phyloP scores from a whole-genome alignment of 768 basidiomycete species.

The Guyanaporus albipodus region DNA sequence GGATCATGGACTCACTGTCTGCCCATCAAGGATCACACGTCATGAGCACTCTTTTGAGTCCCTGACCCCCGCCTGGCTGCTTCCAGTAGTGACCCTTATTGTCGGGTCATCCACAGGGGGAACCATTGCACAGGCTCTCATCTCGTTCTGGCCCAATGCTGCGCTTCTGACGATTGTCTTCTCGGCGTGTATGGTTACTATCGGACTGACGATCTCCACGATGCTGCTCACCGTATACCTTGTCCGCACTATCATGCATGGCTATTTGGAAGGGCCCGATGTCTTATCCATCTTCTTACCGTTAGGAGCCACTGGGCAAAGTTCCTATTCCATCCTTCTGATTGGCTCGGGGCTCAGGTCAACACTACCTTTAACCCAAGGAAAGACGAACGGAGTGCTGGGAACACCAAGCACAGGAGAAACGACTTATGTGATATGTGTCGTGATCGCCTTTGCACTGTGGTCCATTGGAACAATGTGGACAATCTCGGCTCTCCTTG shows the following conservation, averaged over 20 bases:
- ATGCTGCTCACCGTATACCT: slow-evolving; percentile 69
- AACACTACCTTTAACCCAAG: slow-evolving; percentile 34
- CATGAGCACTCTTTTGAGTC: slow-evolving; percentile 53
- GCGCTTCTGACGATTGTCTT: slow-evolving; percentile 54
- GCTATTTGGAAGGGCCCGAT: slow-evolving; percentile 43
- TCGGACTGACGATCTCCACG: slow-evolving; percentile 56
- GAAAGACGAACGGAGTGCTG: slow-evolving; percentile 35
- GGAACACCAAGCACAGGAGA: slow-evolving; percentile 32
- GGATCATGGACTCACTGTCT: slow-evolving; percentile 7
- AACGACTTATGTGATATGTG: slow-evolving; percentile 42
- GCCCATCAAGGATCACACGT: slow-evolving; percentile 44
- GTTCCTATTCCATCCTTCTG: slow-evolving; percentile 52
- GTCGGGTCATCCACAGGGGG: slow-evolving; percentile 69
- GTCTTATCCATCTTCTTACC: slow-evolving; percentile 69
- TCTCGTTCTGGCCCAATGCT: slow-evolving; percentile 39
- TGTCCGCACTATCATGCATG: slow-evolving; percentile 53
- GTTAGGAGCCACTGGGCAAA: slow-evolving; percentile 68
- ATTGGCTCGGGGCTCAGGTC: slow-evolving; percentile 48
- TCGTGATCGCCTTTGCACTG: slow-evolving; percentile 47
- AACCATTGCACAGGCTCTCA: slow-evolving; percentile 49
- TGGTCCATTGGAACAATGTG: slow-evolving; percentile 67
- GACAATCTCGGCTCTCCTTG: slow-evolving; percentile 53
- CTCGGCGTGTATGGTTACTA: slow-evolving; percentile 51
- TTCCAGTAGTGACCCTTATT: slow-evolving; percentile 71
- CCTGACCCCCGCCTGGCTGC: slow-evolving; percentile 66